Evolutionary conservation across 108 stramenopile species (phyloP), one percentile per base, ranked within the genome.

Genomic region (Mayamaea pseudoterrestris): DNA sequence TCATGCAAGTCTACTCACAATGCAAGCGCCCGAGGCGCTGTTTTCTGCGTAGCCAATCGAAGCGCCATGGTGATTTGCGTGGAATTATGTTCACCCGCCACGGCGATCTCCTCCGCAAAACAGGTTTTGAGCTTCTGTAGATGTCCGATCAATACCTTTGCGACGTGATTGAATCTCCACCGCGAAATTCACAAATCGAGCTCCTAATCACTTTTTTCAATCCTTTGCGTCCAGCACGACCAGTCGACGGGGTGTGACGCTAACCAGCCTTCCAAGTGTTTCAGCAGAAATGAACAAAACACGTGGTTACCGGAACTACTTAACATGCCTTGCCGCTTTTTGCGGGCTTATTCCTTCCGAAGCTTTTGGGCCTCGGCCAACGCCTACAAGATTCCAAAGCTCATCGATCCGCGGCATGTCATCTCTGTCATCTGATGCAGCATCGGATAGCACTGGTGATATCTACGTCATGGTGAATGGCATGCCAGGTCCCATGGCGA

Each of bases 401-500:
- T n/a, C n/a, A n/a, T n/a, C n/a, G n/a, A n/a, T n/a, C n/a, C 48
- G 9, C 8, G 14, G 14, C 24, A 5, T 22, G 6, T 23, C 20
- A 14, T n/a, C 14, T 21, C 22, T 14, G 1, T 23, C 34, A n/a
- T 20, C 30, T 35, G 20, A 9, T 18, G 25, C 21, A 13, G 2
- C 21, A 21, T 8, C 20, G 1, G 16, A 35, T 24, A 35, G 21
- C 34, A n/a, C 31, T 27, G 31, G 49, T 20, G 58, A 57, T 14
- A 28, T 57, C 20, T 30, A 23, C n/a, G 60, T 87, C 55, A 88
- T 91, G 89, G 85, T 94, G 21, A 91, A 92, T 59, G 93, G 93
- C 22, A 86, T 94, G 80, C 93, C 93, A 14, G 93, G 93, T 13
- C 90, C 90, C 28, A 94, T 94, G 93, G 93, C 90, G 22, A 88